Conservation (phyloP, 1,284 basidiomycete genomes). For the Papiliotrema fonsecae region DNA sequence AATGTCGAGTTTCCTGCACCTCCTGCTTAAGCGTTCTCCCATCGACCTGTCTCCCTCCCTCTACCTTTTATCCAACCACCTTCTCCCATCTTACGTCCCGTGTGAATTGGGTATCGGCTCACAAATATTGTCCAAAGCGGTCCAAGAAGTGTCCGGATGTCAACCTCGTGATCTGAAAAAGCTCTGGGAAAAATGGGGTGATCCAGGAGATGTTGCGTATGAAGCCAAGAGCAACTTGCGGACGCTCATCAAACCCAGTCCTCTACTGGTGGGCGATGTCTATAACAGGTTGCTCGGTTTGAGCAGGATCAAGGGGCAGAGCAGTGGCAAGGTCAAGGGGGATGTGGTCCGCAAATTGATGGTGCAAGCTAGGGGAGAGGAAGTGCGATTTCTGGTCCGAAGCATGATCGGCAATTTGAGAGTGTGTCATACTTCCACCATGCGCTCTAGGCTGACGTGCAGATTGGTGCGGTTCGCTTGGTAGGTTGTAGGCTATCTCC, state of each 20-base stretch:
- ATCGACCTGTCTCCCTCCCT: constrained; percentile 69
- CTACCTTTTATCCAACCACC: constrained; percentile 84
- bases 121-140: constrained; percentile 70
- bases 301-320: constrained; percentile 63
- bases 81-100: constrained; percentile 70
- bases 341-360: constrained; percentile 75
- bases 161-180: constrained; percentile 62
- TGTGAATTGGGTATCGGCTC: constrained; percentile 72
- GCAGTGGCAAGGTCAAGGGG: constrained; percentile 70
- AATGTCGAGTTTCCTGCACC: constrained; percentile 54
- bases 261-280: constrained; percentile 61
- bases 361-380: constrained; percentile 78
- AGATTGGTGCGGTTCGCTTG: constrained; percentile 80
- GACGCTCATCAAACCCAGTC: constrained; percentile 68
- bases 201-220: constrained; percentile 76
- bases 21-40: constrained; percentile 64
- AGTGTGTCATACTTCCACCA: constrained; percentile 48
- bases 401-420: constrained; percentile 77
- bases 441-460: constrained; percentile 18
- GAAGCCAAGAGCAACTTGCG: constrained; percentile 72
- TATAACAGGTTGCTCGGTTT: constrained; percentile 65
- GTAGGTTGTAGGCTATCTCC: constrained; percentile 13
- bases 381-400: constrained; percentile 75
- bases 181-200: constrained; percentile 55
- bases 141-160: constrained; percentile 77